A percentile compares a stretch with the other conserved stretches of the same genome.
Conservation (phyloP, 495 filamentous ascomycete species). For the Xylaria scruposa region DNA sequence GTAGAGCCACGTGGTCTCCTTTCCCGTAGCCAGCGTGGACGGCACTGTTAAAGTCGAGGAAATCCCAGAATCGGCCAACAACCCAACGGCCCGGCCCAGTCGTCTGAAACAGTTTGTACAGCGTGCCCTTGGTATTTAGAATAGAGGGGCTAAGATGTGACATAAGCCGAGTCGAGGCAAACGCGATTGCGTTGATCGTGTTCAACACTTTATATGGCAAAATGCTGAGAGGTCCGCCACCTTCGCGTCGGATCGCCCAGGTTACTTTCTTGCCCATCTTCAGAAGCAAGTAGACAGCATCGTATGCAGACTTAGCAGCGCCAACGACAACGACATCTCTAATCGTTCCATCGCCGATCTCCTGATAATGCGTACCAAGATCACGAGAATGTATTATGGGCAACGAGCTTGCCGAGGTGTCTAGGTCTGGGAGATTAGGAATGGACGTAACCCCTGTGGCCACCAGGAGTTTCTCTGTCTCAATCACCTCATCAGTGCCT, state of each 20-base stretch:
- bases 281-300: constrained; percentile 50
- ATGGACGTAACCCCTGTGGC: constrained; percentile 53
- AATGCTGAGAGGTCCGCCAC: constrained; percentile 45
- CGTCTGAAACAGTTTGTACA: constrained; percentile 36
- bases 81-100: constrained; percentile 28
- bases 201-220: constrained; percentile 43
- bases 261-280: constrained; percentile 53
- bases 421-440: constrained; percentile 48
- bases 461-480: constrained; percentile 50
- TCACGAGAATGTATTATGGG: constrained; percentile 48
- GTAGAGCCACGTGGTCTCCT: constrained; percentile 21
- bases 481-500: constrained; percentile 30
- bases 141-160: constrained; percentile 41
- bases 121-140: constrained; percentile 34
- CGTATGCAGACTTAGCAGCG: constrained; percentile 55
- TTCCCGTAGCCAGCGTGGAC: constrained; percentile 29
- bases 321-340: constrained; percentile 51
- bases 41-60: constrained; percentile 24
- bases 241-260: constrained; percentile 52
- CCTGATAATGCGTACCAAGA: constrained; percentile 37
- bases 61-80: constrained; percentile 28
- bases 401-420: constrained; percentile 35
- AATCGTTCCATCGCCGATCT: constrained; percentile 29
- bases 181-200: constrained; percentile 36
- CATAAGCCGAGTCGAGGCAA: constrained; percentile 36